phyloP scores from a whole-genome alignment of 192 early-diverging fungal genomes.

The Polychytrium aggregatum region DNA sequence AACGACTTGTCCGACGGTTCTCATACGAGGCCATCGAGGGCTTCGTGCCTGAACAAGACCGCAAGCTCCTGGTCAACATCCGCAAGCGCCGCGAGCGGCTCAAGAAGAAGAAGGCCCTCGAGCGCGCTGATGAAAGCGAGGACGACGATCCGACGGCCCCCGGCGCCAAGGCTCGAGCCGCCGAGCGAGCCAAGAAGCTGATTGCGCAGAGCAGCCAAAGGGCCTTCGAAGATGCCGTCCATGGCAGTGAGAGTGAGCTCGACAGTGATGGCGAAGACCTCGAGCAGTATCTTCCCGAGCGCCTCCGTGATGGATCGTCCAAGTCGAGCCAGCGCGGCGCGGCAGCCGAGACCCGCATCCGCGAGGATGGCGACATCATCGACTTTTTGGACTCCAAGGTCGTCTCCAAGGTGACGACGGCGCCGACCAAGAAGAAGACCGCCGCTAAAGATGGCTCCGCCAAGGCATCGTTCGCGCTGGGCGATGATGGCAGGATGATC shows the following conservation, averaged over 20 bases:
- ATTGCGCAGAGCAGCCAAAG: conserved; percentile 15
- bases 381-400: conserved; percentile 87
- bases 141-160: conserved; percentile 2
- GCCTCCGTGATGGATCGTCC: conserved; percentile 17
- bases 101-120: conserved; percentile 59
- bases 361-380: conserved; percentile 42
- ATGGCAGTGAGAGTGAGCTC: conserved; percentile 87
- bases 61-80: conserved; percentile 85
- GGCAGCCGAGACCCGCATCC: conserved; percentile 19
- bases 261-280: conserved; percentile 59
- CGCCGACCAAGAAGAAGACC: conserved; percentile 11
- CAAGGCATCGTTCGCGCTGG: conserved; percentile 38
- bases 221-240: conserved; percentile 79
- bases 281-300: conserved; percentile 35
- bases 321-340: background rate
- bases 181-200: conserved; percentile 12
- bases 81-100: conserved; percentile 75
- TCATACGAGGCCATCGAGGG: conserved; percentile 66
- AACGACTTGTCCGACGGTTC: conserved; percentile 80
- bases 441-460: conserved; percentile 3
- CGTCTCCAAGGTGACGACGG: conserved; percentile 39
- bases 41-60: conserved; percentile 75
- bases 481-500: conserved; percentile 69
- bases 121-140: conserved; percentile 25
- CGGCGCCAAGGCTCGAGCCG: no score